Conservation (phyloP, 176 grass and related monocot species). For the Dactylis glomerata region DNA sequence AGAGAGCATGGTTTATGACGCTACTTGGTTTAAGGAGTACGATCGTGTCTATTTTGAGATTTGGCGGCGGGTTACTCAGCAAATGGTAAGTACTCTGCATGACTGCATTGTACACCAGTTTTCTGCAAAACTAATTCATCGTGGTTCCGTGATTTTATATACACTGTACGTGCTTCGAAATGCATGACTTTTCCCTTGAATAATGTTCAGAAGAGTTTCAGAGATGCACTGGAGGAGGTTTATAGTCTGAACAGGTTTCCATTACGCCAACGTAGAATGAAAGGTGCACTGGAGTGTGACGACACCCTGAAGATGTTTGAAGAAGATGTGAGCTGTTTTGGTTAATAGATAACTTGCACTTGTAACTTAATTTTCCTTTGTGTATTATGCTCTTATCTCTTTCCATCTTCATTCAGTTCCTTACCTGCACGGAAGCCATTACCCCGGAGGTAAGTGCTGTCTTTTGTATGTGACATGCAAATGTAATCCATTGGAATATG, state of each 20-base stretch:
- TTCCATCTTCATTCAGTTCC: neutral
- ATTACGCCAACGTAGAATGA: neutral
- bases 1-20: neutral
- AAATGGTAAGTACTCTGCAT: neutral
- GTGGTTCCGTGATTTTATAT: too few species aligned
- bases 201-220: neutral
- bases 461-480: neutral
- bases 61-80: neutral
- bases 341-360: neutral
- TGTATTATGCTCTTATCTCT: neutral
- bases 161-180: neutral
- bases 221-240: slow-evolving; percentile 8
- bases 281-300: neutral
- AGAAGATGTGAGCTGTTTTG: neutral
- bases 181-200: neutral
- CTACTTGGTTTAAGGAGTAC: neutral
- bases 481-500: neutral
- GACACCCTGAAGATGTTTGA: neutral
- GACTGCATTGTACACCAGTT: neutral
- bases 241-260: neutral
- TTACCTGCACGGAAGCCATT: neutral
- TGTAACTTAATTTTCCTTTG: neutral
- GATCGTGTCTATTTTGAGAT: neutral
- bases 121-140: neutral
- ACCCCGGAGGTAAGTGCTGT: neutral